Base-by-base conservation (phyloP, 2,329 filamentous ascomycete genomes). In the Claviceps fusiformis region DNA sequence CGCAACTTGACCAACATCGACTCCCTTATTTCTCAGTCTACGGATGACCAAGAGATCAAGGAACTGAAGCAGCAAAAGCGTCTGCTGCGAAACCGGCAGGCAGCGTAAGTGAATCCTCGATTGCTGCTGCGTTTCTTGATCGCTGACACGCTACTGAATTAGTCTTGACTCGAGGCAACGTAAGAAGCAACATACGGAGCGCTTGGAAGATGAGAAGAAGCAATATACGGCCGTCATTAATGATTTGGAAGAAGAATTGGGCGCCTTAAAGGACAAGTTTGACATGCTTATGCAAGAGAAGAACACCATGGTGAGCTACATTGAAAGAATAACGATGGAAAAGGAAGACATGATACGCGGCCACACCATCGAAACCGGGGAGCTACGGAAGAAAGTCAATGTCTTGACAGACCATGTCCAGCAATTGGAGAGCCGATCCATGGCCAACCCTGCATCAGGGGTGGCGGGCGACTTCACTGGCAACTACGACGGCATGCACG, bases 61-160 rank as follows among this genome's bases (percentile, higher is more conserved):
- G 91, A 97, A 74, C 79, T 98, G 65, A 98, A 98, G 81, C 90
- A 95, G 70, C 93, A 96, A 72, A 97, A 97, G 78, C 85, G 93
- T 58, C 77, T 98, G 59, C 77, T 98, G 59, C 82, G 93, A 66
- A 98, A 98, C 73, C 84, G 93, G 65, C 92, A 97, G 75, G 93
- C 93, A 72, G 93, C 93, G 89, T 95, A 83, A 76, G 87, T 63
- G 54, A 7, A n/a, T n/a, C 55, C 45, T 56, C 51, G 53, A 43
- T 53, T 55, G 39, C 17, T 5, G 9, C 3, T 11, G 7, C n/a
- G 1, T 44, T 19, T 19, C 8, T 44, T 17, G n/a, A 9, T 35
- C 39, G 52, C 61, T 61, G 57, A 62, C 46, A 52, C 43, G 19
- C 24, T 29, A 41, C 61, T 24, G 54, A 27, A 33, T 39, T 11